Evolutionary conservation across 495 filamentous ascomycete species (phyloP).

Genomic region (Umbilicaria muhlenbergii): DNA sequence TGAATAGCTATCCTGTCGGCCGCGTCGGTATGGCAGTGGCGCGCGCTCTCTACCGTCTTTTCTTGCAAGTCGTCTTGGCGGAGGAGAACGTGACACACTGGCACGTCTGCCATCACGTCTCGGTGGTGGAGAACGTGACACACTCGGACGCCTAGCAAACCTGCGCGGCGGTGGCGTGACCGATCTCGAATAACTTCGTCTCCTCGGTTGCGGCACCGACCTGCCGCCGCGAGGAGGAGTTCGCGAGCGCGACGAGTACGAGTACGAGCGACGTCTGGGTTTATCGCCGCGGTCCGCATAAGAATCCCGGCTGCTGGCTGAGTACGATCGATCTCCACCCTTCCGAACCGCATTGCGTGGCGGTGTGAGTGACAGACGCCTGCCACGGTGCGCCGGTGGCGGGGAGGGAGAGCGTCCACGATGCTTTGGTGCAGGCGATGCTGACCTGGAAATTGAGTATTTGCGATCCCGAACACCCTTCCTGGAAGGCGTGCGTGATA

Average conservation of each 20-base stretch:
- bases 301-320: background rate
- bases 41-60: too few relatives aligned
- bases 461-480: conserved; percentile 1
- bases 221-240: conserved; percentile 6
- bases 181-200: too few relatives aligned
- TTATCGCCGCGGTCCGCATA: conserved; percentile 5
- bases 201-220: background rate
- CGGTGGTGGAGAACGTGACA: background rate
- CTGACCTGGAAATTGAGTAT: background rate
- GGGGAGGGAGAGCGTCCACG: background rate
- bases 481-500: conserved; percentile 14
- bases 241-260: conserved; percentile 11
- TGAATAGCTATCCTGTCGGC: too few relatives aligned
- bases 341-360: background rate
- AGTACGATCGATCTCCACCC: conserved; percentile 1
- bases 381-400: background rate
- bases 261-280: conserved; percentile 3
- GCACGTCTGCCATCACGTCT: background rate
- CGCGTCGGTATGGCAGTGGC: too few relatives aligned
- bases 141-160: too few relatives aligned
- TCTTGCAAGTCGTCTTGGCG: background rate
- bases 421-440: background rate
- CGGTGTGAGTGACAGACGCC: background rate
- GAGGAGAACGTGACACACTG: too few relatives aligned
- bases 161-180: too few relatives aligned